phyloP scores from a whole-genome alignment of 2,329 filamentous ascomycete genomes.

The Fusarium cicatricum region DNA sequence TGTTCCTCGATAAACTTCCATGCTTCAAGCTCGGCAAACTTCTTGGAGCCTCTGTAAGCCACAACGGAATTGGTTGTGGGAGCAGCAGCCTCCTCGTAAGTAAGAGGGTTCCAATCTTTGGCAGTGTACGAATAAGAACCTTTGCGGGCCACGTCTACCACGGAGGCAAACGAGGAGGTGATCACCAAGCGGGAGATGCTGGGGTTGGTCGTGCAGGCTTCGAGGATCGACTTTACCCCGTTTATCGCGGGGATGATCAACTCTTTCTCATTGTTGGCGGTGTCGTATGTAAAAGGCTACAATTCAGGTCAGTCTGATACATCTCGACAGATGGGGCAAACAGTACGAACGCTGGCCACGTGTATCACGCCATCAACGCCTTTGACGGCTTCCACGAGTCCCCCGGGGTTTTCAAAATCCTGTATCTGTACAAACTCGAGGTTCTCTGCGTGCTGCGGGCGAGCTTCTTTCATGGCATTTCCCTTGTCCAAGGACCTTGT shows the following conservation, averaged over 20 bases:
- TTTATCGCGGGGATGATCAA: slow-evolving; percentile 56
- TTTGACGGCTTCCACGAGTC: slow-evolving; percentile 49
- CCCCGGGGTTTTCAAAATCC: slow-evolving; percentile 51
- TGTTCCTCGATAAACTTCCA: slow-evolving; percentile 48
- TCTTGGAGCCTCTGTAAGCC: slow-evolving; percentile 48
- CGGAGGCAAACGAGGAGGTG: slow-evolving; percentile 74
- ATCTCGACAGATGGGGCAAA: fast-evolving
- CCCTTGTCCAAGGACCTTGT: slow-evolving; percentile 44
- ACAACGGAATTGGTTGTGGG: slow-evolving; percentile 51
- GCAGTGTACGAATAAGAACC: slow-evolving; percentile 61
- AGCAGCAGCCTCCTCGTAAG: slow-evolving; percentile 56
- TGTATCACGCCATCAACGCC: slow-evolving; percentile 55
- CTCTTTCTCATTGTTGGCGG: slow-evolving; percentile 54
- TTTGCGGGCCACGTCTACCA: slow-evolving; percentile 60
- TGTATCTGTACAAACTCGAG: slow-evolving; percentile 54
- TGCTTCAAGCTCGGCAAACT: slow-evolving; percentile 46
- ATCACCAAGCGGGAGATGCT: slow-evolving; percentile 55
- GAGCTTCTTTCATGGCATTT: slow-evolving; percentile 47
- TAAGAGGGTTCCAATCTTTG: slow-evolving; percentile 66
- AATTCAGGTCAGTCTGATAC: background rate
- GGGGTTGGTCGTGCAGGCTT: slow-evolving; percentile 39
- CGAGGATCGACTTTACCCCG: slow-evolving; percentile 53
- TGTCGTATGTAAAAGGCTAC: slow-evolving; percentile 54
- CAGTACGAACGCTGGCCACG: slow-evolving; percentile 51
- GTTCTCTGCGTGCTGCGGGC: slow-evolving; percentile 45